Percentiles rank a stretch among this genome's conserved stretches.
Conservation (phyloP, 2,329 filamentous ascomycete species). For the Colletotrichum costaricense region DNA sequence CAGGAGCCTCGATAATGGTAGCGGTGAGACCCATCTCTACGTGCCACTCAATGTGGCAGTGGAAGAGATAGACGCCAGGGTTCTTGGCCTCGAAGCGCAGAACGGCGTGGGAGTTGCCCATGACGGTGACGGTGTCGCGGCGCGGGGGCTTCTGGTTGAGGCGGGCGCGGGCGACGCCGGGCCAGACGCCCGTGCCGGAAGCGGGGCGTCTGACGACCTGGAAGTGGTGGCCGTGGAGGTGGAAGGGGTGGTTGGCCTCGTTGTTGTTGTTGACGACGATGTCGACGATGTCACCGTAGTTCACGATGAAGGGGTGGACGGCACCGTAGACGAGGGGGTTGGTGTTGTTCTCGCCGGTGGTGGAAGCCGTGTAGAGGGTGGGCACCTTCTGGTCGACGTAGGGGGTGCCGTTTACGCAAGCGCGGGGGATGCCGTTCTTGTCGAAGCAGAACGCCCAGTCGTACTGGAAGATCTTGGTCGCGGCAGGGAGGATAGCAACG, state of each 20-base stretch:
- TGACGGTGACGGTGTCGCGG: constrained; percentile 53
- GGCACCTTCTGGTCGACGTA: constrained; percentile 78
- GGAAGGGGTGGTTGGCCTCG: constrained; percentile 60
- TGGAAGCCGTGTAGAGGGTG: constrained; percentile 77
- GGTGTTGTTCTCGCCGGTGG: constrained; percentile 58
- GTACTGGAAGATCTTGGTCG: constrained; percentile 67
- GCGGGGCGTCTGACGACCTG: constrained; percentile 58
- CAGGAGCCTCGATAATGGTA: constrained; percentile 67
- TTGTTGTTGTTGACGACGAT: constrained; percentile 64
- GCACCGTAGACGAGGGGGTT: constrained; percentile 55
- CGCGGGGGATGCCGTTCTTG: constrained; percentile 70
- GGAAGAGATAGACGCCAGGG: constrained; percentile 66
- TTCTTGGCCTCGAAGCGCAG: constrained; percentile 64
- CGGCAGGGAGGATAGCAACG: constrained; percentile 59
- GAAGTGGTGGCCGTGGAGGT: constrained; percentile 67
- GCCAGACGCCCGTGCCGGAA: constrained; percentile 50
- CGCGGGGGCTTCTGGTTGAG: constrained; percentile 44
- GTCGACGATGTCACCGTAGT: constrained; percentile 53
- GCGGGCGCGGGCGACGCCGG: constrained; percentile 41
- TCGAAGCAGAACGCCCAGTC: constrained; percentile 70
- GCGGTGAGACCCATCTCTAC: constrained; percentile 68
- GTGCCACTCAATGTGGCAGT: constrained; percentile 73
- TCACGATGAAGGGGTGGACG: constrained; percentile 54
- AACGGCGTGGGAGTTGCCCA: constrained; percentile 57
- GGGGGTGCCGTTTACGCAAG: constrained; percentile 72